Evolutionary conservation across 768 basidiomycete species (phyloP).

Genomic region (Kwoniella dendrophila): DNA sequence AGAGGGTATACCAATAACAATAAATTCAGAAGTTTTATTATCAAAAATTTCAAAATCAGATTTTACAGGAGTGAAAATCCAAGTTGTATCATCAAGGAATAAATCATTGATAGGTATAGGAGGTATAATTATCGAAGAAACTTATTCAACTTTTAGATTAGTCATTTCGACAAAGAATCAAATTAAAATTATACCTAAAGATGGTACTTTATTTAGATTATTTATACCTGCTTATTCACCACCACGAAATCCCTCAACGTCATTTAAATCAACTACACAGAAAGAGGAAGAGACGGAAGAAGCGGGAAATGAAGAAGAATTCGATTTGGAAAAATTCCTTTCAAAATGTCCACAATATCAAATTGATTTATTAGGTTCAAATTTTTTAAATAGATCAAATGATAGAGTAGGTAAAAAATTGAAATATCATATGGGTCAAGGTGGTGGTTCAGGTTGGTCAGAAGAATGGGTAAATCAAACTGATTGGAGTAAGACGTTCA

Average conservation of each 20-base stretch:
- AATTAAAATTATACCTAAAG: slow-evolving; percentile 48
- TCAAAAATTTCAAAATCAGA: slow-evolving; percentile 51
- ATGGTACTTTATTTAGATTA: slow-evolving; percentile 43
- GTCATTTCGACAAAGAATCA: slow-evolving; percentile 32
- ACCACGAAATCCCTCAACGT: too few species aligned
- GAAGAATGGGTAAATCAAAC: slow-evolving; percentile 44
- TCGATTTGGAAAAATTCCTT: slow-evolving; percentile 27
- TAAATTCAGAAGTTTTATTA: slow-evolving; percentile 33
- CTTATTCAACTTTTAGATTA: slow-evolving; percentile 47
- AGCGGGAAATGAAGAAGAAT: not conserved
- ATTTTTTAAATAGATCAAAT: slow-evolving; percentile 40
- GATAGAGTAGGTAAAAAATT: slow-evolving; percentile 54
- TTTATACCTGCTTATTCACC: slow-evolving; percentile 48
- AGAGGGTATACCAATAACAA: not conserved
- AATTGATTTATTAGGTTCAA: slow-evolving; percentile 43
- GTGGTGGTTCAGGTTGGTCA: slow-evolving; percentile 50
- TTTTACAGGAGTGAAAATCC: slow-evolving; percentile 44
- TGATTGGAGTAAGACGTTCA: slow-evolving; percentile 34
- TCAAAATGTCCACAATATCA: slow-evolving; percentile 35
- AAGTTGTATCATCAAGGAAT: slow-evolving; percentile 34
- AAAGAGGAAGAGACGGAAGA: slow-evolving; percentile 1
- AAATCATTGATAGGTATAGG: slow-evolving; percentile 29
- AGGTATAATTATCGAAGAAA: slow-evolving; percentile 53
- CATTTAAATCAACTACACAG: not conserved
- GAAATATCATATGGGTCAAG: slow-evolving; percentile 37